Evolutionary conservation across 2,329 filamentous ascomycete genomes (phyloP).

Genomic region (Fusarium sp.): DNA sequence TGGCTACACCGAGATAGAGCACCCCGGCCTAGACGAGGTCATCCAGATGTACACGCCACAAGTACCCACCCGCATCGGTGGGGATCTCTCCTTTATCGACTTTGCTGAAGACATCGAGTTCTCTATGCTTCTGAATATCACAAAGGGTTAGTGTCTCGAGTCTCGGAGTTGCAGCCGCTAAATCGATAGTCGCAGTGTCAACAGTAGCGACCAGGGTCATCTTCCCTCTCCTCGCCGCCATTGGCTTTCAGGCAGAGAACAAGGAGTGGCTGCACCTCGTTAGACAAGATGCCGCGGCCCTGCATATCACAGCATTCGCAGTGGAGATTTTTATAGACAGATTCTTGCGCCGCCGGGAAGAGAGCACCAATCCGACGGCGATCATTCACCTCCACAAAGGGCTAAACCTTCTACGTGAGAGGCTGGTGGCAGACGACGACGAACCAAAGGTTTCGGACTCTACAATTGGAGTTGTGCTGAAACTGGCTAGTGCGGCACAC

Average conservation of each 20-base stretch:
- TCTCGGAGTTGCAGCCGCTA: not conserved
- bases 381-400: slow-evolving; percentile 20
- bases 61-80: slow-evolving; percentile 10
- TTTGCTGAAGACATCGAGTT: slow-evolving; percentile 6
- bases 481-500: slow-evolving; percentile 14
- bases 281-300: slow-evolving; percentile 7
- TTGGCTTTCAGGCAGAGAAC: slow-evolving; percentile 14
- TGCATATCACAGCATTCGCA: slow-evolving; percentile 13
- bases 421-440: slow-evolving; percentile 9
- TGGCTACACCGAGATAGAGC: not conserved
- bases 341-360: slow-evolving; percentile 1
- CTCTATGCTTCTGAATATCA: slow-evolving; percentile 8
- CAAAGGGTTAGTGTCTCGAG: slow-evolving; percentile 3
- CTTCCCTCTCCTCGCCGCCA: slow-evolving; percentile 11
- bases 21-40: slow-evolving; percentile 8
- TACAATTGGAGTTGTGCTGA: slow-evolving; percentile 14
- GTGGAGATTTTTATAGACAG: slow-evolving; percentile 16
- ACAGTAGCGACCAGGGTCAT: slow-evolving; percentile 10
- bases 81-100: slow-evolving; percentile 5
- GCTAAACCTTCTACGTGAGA: slow-evolving; percentile 16
- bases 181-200: slow-evolving; percentile 7
- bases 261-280: slow-evolving; percentile 1
- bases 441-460: slow-evolving; percentile 7
- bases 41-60: slow-evolving; percentile 2
- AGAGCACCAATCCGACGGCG: slow-evolving; percentile 6